phyloP scores from a whole-genome alignment of 208 protist genomes.

The Balamuthia mandrillaris region DNA sequence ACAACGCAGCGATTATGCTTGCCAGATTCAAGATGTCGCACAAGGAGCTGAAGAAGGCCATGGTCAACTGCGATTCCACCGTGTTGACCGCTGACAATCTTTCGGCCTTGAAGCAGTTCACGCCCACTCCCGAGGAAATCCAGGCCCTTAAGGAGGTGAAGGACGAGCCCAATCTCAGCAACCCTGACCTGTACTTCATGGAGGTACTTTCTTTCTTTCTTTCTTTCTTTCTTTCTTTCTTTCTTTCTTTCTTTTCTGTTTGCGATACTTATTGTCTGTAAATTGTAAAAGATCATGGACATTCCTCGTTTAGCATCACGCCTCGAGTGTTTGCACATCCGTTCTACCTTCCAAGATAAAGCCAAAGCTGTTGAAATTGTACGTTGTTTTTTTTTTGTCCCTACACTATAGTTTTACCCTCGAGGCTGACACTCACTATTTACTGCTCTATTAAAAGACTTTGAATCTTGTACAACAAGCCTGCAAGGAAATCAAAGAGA shows the following conservation, averaged over 20 bases:
- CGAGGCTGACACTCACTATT: background rate
- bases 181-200: constrained; percentile 29
- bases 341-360: background rate
- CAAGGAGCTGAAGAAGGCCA: constrained; percentile 21
- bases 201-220: too few species aligned
- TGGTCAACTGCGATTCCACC: background rate
- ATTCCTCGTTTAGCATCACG: background rate
- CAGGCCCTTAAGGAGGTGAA: background rate
- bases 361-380: background rate
- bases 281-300: too few species aligned
- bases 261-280: too few species aligned
- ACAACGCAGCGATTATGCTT: constrained; percentile 40
- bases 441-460: background rate
- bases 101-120: constrained; percentile 12
- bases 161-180: background rate
- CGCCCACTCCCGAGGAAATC: constrained; percentile 36
- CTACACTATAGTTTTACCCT: background rate
- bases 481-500: background rate
- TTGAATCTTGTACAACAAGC: background rate
- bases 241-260: too few species aligned
- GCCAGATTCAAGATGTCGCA: constrained; percentile 10
- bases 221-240: too few species aligned
- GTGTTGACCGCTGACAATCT: constrained; percentile 14
- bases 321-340: background rate
- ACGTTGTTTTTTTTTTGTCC: background rate